Percentiles rank a stretch among this genome's conserved stretches.
phyloP scores from a whole-genome alignment of 2,329 filamentous ascomycete genomes.

The Juglanconis oblonga region DNA sequence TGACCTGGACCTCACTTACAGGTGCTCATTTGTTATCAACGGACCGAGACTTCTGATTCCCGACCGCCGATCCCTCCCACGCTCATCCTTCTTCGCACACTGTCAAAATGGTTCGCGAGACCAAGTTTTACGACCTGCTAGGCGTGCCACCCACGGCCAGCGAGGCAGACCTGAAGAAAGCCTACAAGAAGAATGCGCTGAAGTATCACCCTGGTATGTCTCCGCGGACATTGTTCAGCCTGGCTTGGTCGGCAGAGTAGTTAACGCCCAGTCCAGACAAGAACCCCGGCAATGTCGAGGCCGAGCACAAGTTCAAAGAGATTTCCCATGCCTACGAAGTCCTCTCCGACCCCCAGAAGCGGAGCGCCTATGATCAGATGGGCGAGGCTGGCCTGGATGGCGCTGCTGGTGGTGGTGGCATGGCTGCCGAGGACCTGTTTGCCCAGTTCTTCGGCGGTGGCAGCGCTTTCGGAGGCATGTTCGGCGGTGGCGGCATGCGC shows the following conservation, averaged over 20 bases:
- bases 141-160: slow-evolving; percentile 75
- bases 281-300: slow-evolving; percentile 88
- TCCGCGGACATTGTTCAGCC: background rate
- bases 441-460: slow-evolving; percentile 90
- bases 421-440: slow-evolving; percentile 95
- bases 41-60: background rate
- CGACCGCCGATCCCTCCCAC: background rate
- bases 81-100: background rate
- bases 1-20: background rate
- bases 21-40: background rate
- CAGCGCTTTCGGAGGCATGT: slow-evolving; percentile 71
- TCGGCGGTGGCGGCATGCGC: slow-evolving; percentile 77
- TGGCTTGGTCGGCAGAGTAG: background rate
- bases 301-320: slow-evolving; percentile 98
- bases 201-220: slow-evolving; percentile 79
- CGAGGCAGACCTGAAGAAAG: slow-evolving; percentile 86
- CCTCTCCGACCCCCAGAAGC: slow-evolving; percentile 88
- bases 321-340: slow-evolving; percentile 94
- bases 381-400: slow-evolving; percentile 95
- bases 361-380: slow-evolving; percentile 92
- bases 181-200: slow-evolving; percentile 78
- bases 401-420: slow-evolving; percentile 73
- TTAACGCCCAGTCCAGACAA: slow-evolving; percentile 63
- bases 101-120: slow-evolving; percentile 71
- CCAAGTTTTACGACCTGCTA: slow-evolving; percentile 74